Base-by-base conservation (phyloP, 2,329 filamentous ascomycete species). In the Fusarium nodosum region DNA sequence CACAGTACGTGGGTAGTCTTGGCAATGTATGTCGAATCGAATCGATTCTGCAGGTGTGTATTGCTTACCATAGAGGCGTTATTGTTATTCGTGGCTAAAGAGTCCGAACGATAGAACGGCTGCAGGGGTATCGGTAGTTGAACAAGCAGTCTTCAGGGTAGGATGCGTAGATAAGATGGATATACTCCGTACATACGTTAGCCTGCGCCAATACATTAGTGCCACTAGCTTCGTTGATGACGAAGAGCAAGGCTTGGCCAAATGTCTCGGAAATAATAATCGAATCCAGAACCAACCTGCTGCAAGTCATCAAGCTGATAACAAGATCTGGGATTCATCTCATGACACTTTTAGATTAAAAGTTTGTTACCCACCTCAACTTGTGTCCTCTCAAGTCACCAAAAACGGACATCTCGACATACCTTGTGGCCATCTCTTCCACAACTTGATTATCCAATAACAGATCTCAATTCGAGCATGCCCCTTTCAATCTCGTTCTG, bases 401-500 rank as follows among this genome's bases (percentile, higher is more conserved):
- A 50, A 55, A 51, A 38, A 22, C 24, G 24, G n/a, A 36, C 60
- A 10, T 12, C n/a, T 28, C 36, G 42, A 28, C 45, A 33, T 33
- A 50, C 44, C 68, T 65, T 60, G 68, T 68, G 64, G 59, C 50
- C 48, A 50, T 70, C 47, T 24, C 47, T 57, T 52, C 45, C 30
- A 54, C 34, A 33, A 52, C 26, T 16, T 20, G 26, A n/a, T 33
- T 46, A 38, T 46, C 68, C 64, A 70, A 71, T 70, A 51, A 33
- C 10, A 51, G 30, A 20, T 26, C 50, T 56, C 45, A 65, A 57
- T 68, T 55, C 41, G 41, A 68, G 59, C 68, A 70, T 70, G 68
- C 59, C 52, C 64, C 59, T 71, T 58, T 38, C 16, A 46, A 55
- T 55, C 52, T 58, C 44, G 31, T 44, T 45, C 24, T 39, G 55